Percentiles rank a stretch among this genome's conserved stretches.
phyloP scores from a whole-genome alignment of 2,329 filamentous ascomycete genomes.

The Geosmithia putterillii region DNA sequence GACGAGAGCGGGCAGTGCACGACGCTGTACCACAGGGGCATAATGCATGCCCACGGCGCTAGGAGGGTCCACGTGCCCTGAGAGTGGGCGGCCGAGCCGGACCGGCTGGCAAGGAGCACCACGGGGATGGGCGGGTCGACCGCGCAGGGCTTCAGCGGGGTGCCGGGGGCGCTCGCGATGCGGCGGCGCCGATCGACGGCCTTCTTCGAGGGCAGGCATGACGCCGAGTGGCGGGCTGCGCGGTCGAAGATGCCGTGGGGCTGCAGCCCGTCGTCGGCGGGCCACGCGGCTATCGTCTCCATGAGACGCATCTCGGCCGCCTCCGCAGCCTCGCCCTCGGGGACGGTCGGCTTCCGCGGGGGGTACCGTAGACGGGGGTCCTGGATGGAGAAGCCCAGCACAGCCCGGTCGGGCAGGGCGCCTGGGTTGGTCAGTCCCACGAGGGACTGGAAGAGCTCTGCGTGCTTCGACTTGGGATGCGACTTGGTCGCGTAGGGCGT shows the following conservation, averaged over 20 bases:
- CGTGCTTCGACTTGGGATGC: conserved; percentile 23
- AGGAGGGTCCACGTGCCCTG: conserved; percentile 73
- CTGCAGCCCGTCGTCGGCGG: conserved; percentile 39
- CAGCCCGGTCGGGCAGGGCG: conserved; percentile 53
- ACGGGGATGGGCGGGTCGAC: conserved; percentile 70
- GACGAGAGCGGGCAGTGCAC: conserved; percentile 72
- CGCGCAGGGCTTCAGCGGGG: conserved; percentile 40
- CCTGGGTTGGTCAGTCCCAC: conserved; percentile 53
- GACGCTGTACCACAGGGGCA: conserved; percentile 73
- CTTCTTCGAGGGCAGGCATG: conserved; percentile 61
- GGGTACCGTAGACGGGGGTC: conserved; percentile 78
- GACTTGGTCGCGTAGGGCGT: conserved; percentile 29
- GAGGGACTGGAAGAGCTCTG: conserved; percentile 36
- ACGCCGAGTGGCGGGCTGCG: conserved; percentile 50
- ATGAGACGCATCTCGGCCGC: conserved; percentile 34
- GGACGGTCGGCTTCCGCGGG: conserved; percentile 35
- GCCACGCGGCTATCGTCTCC: conserved; percentile 54
- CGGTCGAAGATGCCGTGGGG: conserved; percentile 55
- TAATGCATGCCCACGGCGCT: conserved; percentile 82
- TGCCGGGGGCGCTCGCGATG: conserved; percentile 48
- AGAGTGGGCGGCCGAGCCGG: conserved; percentile 29
- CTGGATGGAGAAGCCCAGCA: conserved; percentile 60
- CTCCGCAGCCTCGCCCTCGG: conserved; percentile 20
- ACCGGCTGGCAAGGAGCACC: conserved; percentile 51
- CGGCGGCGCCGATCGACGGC: conserved; percentile 71